These are phyloP conservation scores for Diaporthe velutina DNA, from an alignment of 2,329 filamentous ascomycete genomes.

Conservation along the genomic window DNA sequence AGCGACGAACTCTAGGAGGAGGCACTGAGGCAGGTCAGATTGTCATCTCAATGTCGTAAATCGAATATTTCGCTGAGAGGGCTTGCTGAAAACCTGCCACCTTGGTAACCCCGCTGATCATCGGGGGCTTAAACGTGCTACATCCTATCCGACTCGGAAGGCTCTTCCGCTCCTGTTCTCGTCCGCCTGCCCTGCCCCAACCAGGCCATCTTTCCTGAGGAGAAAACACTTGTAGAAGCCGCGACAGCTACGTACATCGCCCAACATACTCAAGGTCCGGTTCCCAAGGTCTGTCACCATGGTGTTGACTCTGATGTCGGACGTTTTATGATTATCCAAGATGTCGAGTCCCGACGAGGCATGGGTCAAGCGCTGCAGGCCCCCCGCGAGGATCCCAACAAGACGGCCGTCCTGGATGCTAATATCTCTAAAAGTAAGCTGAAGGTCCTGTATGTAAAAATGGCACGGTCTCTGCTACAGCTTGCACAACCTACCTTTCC, in stretches of 20 bases:
- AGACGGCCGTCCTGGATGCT: background rate
- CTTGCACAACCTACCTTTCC: constrained; percentile 14
- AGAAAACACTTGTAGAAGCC: constrained; percentile 4
- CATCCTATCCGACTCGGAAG: constrained; percentile 16
- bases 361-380: background rate
- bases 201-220: constrained; percentile 1
- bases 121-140: constrained; percentile 13
- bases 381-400: background rate
- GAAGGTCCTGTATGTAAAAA: background rate
- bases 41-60: constrained; percentile 31
- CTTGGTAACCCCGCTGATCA: background rate
- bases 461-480: background rate
- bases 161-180: background rate
- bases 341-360: background rate
- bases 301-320: constrained; percentile 6
- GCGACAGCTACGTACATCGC: background rate
- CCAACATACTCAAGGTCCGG: background rate
- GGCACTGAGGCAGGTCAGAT: constrained; percentile 43
- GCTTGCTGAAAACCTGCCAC: background rate
- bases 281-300: background rate
- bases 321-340: background rate
- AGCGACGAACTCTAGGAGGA: constrained; percentile 47
- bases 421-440: background rate
- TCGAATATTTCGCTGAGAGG: background rate
- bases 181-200: constrained; percentile 6